Base-by-base conservation (phyloP, 78 protist genomes). In the Dictyostelium intermedium region DNA sequence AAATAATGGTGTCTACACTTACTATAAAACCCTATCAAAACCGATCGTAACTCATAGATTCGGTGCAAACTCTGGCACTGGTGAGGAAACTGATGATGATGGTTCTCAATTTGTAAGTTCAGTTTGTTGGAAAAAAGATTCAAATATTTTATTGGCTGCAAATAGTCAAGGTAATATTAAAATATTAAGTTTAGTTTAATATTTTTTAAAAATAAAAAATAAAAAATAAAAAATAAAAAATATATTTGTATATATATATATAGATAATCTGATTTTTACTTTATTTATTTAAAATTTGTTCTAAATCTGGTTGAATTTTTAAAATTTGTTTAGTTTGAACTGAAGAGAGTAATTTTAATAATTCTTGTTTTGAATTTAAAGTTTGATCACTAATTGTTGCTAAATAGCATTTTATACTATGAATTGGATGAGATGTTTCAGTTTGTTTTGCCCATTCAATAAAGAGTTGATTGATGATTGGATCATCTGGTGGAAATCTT, bases 11-110 rank as follows among this genome's bases (percentile, higher is more conserved):
- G 96, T 97, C 25, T 95, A 87, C 63, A 82, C 84, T 2, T 97
- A 97, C 63, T 92, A 95, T 73, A 95, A 95, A 79, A 83, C 83
- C 25, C n/a, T 97, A 39, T 80, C 96, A 23, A 78, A 80, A 56
- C 98, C 98, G 39, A 84, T 94, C 13, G 91, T 95, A 1, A 70
- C 78, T 69, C 85, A 85, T 50, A 66, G 78, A 78, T 96, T 94
- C n/a, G 97, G 93, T 69, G 86, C 92, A 16, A 80, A 77, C 73
- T 80, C 91, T 35, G 91, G 93, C 4, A 86, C 83, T 66, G 96
- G 92, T 23, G 96, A 94, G 53, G 97, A 94, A 50, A 83, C 95
- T 3, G 96, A 96, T 61, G 97, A 96, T 80, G 97, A 96, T 85
- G 87, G 91, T 23, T 84, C 93, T n/a, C 96, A 86, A 72, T 96